These are phyloP conservation scores for Guyanaporus albipodus DNA, from an alignment of 768 basidiomycete species.

Conservation along the genomic window DNA sequence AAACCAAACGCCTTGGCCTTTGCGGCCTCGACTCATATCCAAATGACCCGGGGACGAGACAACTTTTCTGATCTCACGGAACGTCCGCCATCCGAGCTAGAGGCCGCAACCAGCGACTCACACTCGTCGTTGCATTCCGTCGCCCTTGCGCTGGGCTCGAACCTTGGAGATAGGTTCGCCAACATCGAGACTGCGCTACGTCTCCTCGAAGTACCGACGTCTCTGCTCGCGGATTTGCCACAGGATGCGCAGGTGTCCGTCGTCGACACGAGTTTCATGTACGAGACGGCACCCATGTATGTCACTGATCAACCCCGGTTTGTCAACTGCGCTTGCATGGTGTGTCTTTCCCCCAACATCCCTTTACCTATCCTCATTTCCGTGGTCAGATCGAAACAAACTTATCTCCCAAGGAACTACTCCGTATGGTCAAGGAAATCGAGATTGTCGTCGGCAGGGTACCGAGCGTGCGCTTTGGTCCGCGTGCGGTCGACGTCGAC, in stretches of 20 bases:
- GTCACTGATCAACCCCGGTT: slow-evolving; percentile 86
- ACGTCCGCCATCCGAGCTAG: not conserved
- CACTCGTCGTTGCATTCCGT: slow-evolving; percentile 33
- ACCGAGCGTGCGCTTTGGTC: slow-evolving; percentile 78
- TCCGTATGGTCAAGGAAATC: slow-evolving; percentile 64
- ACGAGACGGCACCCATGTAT: slow-evolving; percentile 96
- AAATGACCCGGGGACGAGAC: slow-evolving; percentile 38
- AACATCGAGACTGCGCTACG: slow-evolving; percentile 79
- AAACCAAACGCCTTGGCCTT: no score
- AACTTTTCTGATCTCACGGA: slow-evolving; percentile 33
- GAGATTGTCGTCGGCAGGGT: slow-evolving; percentile 75
- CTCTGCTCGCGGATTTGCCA: slow-evolving; percentile 22
- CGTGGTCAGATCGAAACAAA: slow-evolving; percentile 65
- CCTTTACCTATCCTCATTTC: not conserved
- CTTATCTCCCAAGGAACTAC: slow-evolving; percentile 52
- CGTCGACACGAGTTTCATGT: slow-evolving; percentile 82
- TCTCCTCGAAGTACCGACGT: slow-evolving; percentile 53
- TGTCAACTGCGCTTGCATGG: slow-evolving; percentile 88
- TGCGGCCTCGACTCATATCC: no score
- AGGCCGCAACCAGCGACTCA: no score
- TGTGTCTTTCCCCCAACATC: slow-evolving; percentile 36
- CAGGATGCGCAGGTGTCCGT: slow-evolving; percentile 38
- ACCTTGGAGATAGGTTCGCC: slow-evolving; percentile 80
- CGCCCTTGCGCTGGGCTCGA: slow-evolving; percentile 83
- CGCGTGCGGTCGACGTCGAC: slow-evolving; percentile 87